These are phyloP conservation scores for Penicillium sp. DNA, from an alignment of 2,329 filamentous ascomycete genomes.

Conservation along the genomic window DNA sequence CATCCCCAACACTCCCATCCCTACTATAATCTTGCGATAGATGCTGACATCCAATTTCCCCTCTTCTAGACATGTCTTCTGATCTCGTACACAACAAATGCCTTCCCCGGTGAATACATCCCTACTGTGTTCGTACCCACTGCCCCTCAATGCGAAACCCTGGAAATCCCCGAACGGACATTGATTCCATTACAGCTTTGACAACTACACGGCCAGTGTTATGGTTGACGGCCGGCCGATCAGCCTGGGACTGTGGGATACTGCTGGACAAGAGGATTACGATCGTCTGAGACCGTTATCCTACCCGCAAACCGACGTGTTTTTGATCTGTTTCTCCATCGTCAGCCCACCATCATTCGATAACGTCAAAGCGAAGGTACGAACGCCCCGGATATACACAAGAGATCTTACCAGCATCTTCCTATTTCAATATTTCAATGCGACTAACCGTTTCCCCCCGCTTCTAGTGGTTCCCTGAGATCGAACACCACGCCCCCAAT, in stretches of 20 bases:
- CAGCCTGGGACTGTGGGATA: conserved; percentile 97
- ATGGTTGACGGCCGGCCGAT: conserved; percentile 99
- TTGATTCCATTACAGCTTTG: conserved; percentile 63
- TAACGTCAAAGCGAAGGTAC: conserved; percentile 97
- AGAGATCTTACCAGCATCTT: not conserved
- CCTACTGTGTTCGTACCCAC: conserved; percentile 68
- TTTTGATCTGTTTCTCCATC: conserved; percentile 97
- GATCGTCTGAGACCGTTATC: conserved; percentile 91
- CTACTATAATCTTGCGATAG: not conserved
- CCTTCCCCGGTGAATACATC: conserved; percentile 99
- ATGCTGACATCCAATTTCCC: not conserved
- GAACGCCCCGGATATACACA: not conserved
- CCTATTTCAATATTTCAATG: too few relatives aligned
- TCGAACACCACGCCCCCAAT: conserved; percentile 91
- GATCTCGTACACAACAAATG: conserved; percentile 99
- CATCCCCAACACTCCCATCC: not conserved
- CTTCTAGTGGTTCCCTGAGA: conserved; percentile 88
- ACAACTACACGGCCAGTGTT: conserved; percentile 98
- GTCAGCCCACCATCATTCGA: conserved; percentile 97
- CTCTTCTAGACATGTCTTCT: conserved; percentile 85
- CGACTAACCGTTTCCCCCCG: conserved; percentile 9
- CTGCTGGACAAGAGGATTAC: conserved; percentile 97
- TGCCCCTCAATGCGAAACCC: conserved; percentile 16
- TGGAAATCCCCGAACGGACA: conserved; percentile 5
- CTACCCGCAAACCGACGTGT: conserved; percentile 97